These are phyloP conservation scores for Diutina pseudorugosa DNA, from an alignment of 1,139 yeast genomes.

Conservation along the genomic window DNA sequence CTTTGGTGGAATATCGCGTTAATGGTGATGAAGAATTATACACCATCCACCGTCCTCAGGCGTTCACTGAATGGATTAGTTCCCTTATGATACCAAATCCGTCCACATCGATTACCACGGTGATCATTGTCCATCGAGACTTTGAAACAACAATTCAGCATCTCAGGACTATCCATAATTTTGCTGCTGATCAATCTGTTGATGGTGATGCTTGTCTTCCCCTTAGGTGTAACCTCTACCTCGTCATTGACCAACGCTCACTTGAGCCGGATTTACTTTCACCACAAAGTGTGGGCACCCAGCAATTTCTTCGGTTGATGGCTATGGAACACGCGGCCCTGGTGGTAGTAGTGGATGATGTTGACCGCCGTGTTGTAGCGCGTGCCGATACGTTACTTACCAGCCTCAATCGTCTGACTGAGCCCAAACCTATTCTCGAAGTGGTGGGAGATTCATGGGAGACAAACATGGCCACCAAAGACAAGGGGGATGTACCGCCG, in stretches of 20 bases:
- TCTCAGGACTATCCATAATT: background rate
- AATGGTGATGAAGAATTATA: background rate
- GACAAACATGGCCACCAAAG: background rate
- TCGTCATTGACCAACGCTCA: background rate
- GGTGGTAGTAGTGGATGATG: background rate
- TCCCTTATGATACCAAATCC: background rate
- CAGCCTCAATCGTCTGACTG: background rate
- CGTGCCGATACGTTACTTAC: background rate
- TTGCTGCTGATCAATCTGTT: background rate
- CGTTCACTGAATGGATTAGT: background rate
- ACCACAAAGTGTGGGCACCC: background rate
- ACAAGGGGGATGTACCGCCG: background rate
- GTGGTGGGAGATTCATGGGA: background rate
- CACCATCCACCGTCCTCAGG: background rate
- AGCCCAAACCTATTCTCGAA: background rate
- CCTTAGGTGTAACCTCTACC: background rate
- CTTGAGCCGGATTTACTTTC: constrained; percentile 1
- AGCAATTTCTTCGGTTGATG: background rate
- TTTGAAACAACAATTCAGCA: background rate
- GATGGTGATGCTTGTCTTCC: background rate
- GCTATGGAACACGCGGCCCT: background rate
- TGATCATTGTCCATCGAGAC: background rate
- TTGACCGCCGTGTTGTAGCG: background rate
- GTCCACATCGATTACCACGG: background rate
- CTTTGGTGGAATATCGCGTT: background rate